A percentile compares a stretch with the other conserved stretches of the same genome.
phyloP scores from a whole-genome alignment of 2,329 filamentous ascomycete genomes.

The Epichloe uncinata region DNA sequence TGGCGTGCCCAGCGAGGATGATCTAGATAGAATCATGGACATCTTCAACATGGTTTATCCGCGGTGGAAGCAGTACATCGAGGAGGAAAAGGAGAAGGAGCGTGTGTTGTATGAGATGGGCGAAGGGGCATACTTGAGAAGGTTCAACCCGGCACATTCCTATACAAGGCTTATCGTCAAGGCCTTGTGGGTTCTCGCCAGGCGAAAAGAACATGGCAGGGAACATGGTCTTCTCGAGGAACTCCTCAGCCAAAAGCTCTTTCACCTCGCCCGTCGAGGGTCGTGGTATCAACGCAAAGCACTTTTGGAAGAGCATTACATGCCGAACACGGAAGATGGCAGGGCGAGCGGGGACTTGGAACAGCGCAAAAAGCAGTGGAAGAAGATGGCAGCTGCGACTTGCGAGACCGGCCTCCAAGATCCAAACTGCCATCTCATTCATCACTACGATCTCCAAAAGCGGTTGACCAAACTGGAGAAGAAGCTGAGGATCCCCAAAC shows the following conservation, averaged over 20 bases:
- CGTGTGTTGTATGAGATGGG: conserved; percentile 63
- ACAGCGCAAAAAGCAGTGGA: conserved; percentile 70
- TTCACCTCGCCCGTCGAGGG: conserved; percentile 73
- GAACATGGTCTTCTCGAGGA: conserved; percentile 66
- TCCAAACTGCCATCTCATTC: conserved; percentile 77
- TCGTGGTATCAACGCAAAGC: conserved; percentile 95
- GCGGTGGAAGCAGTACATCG: conserved; percentile 63
- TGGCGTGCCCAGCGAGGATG: conserved; percentile 52
- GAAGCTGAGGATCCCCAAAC: conserved; percentile 65
- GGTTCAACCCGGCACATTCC: conserved; percentile 83
- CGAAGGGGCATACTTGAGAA: conserved; percentile 77
- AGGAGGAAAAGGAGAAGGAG: conserved; percentile 68
- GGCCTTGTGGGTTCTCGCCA: conserved; percentile 62
- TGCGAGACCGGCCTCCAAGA: conserved; percentile 84
- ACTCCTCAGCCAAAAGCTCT: conserved; percentile 67
- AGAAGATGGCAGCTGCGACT: conserved; percentile 57
- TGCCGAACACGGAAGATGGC: conserved; percentile 47
- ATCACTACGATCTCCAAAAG: conserved; percentile 90
- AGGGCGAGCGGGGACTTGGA: conserved; percentile 25
- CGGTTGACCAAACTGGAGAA: conserved; percentile 85
- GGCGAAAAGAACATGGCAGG: conserved; percentile 64
- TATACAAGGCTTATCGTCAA: conserved; percentile 93
- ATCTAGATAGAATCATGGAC: conserved; percentile 53
- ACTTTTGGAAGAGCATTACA: conserved; percentile 88
- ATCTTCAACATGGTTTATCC: conserved; percentile 64